These are phyloP conservation scores for Mycena chlorophos DNA, from an alignment of 768 basidiomycete species.

Conservation along the genomic window DNA sequence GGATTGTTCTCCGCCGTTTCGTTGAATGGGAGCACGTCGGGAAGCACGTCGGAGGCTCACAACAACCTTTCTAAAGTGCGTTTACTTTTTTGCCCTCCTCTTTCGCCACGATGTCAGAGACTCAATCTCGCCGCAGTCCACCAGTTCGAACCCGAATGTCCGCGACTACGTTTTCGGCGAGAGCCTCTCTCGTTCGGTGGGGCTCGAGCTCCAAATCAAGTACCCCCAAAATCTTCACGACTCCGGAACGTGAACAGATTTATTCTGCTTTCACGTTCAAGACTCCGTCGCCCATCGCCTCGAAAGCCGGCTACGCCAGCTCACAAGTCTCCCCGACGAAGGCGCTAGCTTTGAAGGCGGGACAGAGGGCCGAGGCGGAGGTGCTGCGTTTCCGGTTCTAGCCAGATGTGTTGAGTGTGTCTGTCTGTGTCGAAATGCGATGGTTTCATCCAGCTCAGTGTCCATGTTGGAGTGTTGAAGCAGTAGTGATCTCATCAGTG, in stretches of 20 bases:
- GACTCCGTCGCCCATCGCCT: not conserved
- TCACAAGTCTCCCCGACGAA: too few relatives aligned
- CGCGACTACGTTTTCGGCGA: not conserved
- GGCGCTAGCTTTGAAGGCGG: too few relatives aligned
- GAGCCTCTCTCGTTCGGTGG: not conserved
- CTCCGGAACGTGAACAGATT: not conserved
- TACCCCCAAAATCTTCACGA: not conserved
- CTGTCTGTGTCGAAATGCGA: too few relatives aligned
- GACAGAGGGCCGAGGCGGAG: too few relatives aligned
- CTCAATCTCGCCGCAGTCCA: not conserved
- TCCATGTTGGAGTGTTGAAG: too few relatives aligned
- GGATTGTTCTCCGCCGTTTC: not conserved
- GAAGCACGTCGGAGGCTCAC: too few relatives aligned
- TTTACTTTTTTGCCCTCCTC: not conserved
- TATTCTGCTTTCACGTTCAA: constrained; percentile 1
- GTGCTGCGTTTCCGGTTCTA: too few relatives aligned
- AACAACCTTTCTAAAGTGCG: not conserved
- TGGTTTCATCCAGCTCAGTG: too few relatives aligned
- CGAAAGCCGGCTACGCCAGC: too few relatives aligned
- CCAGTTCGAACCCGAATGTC: not conserved
- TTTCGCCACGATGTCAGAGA: not conserved
- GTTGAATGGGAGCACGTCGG: not conserved
- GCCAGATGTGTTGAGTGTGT: too few relatives aligned
- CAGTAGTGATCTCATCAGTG: too few relatives aligned
- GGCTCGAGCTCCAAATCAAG: not conserved